Evolutionary conservation across 257 asterid genomes (phyloP).

Genomic region (Fraxinus americana): DNA sequence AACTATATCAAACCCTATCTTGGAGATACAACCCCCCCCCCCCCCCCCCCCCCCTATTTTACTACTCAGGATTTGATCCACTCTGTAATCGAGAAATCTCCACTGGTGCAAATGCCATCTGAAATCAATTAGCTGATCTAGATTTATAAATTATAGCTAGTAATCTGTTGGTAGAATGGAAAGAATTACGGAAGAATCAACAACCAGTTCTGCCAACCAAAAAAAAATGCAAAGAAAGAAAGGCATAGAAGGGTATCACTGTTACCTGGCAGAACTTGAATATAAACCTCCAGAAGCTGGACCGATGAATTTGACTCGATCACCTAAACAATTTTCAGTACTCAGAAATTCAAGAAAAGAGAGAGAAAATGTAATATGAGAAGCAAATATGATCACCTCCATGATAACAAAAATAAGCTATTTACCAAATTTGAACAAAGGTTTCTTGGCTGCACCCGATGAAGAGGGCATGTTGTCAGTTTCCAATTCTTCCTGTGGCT

Average conservation of each 20-base stretch:
- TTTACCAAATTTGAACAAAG: conserved; percentile 53
- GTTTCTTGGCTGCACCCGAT: conserved; percentile 48
- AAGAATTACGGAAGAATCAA: neutral
- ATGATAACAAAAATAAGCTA: conserved; percentile 15
- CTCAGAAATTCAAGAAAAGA: conserved; percentile 21
- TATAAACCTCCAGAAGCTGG: conserved; percentile 57
- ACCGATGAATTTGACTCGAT: conserved; percentile 76
- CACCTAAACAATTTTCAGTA: conserved; percentile 54
- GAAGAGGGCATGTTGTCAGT: conserved; percentile 43
- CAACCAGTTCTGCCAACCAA: neutral
- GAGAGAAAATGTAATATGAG: conserved; percentile 11
- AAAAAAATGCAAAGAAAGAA: conserved; percentile 7
- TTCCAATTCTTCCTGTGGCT: conserved; percentile 51
- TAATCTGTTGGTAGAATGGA: neutral
- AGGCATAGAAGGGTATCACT: conserved; percentile 5
- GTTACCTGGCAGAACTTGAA: conserved; percentile 62
- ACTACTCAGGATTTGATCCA: neutral
- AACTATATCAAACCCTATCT: neutral
- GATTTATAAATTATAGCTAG: neutral
- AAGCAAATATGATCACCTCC: conserved; percentile 15
- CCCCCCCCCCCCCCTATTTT: neutral
- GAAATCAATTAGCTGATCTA: neutral
- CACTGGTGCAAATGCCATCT: neutral
- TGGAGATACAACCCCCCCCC: too few relatives aligned
- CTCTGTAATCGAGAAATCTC: neutral